A percentile compares a stretch with the other conserved stretches of the same genome.
Conservation (phyloP, 805 yeast genomes). For the Barnettozyma vustinii region DNA sequence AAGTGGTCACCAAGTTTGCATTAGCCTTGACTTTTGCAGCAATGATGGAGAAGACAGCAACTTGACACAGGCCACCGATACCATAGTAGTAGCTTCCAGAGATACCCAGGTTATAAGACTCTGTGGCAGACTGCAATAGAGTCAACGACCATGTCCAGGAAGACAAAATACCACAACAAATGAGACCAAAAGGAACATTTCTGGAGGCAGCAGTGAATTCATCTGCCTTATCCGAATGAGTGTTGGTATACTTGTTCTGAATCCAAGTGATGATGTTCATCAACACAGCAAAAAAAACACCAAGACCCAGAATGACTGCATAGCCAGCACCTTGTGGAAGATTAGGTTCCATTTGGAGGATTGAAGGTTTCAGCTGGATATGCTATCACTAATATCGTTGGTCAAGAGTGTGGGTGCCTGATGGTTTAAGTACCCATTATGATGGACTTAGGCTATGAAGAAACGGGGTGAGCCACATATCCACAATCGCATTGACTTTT, state of each 20-base stretch:
- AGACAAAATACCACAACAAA: slow-evolving; percentile 39
- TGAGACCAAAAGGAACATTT: slow-evolving; percentile 37
- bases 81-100: slow-evolving; percentile 28
- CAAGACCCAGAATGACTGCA: slow-evolving; percentile 75
- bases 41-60: slow-evolving; percentile 31
- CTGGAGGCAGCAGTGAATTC: slow-evolving; percentile 42
- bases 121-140: slow-evolving; percentile 27
- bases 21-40: slow-evolving; percentile 33
- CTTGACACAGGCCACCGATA: slow-evolving; percentile 20
- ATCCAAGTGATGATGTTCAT: slow-evolving; percentile 36
- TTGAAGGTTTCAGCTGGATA: neutral
- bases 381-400: too few species aligned
- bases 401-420: too few species aligned
- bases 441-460: too few species aligned
- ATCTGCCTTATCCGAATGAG: slow-evolving; percentile 29
- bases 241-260: slow-evolving; percentile 30
- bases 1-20: slow-evolving; percentile 35
- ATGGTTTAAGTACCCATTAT: too few species aligned
- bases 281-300: slow-evolving; percentile 38
- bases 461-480: too few species aligned
- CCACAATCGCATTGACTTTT: too few species aligned
- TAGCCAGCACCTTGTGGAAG: slow-evolving; percentile 71
- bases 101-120: slow-evolving; percentile 28
- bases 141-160: slow-evolving; percentile 35
- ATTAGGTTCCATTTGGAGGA: slow-evolving; percentile 13